phyloP scores from a whole-genome alignment of 192 early-diverging fungal genomes.

The Umbelopsis vinacea region DNA sequence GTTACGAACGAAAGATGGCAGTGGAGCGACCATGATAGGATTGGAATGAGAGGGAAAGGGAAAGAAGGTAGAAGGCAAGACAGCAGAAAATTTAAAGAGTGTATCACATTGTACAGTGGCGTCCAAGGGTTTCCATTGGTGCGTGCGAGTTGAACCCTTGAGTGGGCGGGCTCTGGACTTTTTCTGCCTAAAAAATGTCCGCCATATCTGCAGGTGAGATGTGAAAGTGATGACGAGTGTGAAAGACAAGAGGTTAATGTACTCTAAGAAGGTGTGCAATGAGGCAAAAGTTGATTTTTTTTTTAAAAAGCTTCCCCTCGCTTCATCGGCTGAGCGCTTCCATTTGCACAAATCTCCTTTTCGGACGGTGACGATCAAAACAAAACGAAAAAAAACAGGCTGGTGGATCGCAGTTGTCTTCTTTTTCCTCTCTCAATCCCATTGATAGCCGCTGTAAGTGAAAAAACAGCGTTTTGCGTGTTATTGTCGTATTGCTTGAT shows the following conservation, averaged over 20 bases:
- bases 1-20: conserved; percentile 16
- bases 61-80: background rate
- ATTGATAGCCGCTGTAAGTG: background rate
- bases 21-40: conserved; percentile 1
- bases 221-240: too few relatives aligned
- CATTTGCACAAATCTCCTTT: conserved; percentile 11
- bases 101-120: conserved; percentile 8
- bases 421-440: conserved; percentile 2
- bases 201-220: background rate
- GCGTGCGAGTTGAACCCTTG: conserved; percentile 17
- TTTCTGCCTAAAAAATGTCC: background rate
- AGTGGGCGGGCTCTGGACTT: background rate
- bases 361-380: conserved; percentile 12
- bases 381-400: conserved; percentile 5
- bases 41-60: background rate
- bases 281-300: too few relatives aligned
- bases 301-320: too few relatives aligned
- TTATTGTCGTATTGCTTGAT: too few relatives aligned
- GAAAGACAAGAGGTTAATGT: too few relatives aligned
- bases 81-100: background rate
- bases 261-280: too few relatives aligned
- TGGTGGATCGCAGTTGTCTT: background rate
- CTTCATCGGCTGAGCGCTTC: background rate
- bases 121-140: conserved; percentile 18
- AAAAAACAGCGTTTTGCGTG: background rate